Base-by-base conservation (phyloP, 169 alveolate species). In the Theileria parva region DNA sequence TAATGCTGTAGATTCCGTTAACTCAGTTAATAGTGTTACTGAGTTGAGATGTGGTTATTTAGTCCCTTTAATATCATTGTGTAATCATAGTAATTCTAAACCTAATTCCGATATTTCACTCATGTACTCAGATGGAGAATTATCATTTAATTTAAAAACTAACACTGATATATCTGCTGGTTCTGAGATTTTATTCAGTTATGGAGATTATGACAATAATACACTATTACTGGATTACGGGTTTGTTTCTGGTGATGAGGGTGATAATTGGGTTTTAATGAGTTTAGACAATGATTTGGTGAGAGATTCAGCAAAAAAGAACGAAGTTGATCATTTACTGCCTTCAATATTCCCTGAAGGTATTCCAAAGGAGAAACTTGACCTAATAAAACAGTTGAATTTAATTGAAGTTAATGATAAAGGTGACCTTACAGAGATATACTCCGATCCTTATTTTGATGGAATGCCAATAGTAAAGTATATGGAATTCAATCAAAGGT, bases 341-440 rank as follows among this genome's bases (percentile, higher is more conserved):
- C 91, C 91, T 9, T 32, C 76, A 37, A 50, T 61, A 39, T 85
- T 66, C 53, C 91, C 91, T 11, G 77, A 75, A 21, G 91, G 91
- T 3, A 21, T 85, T 32, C 77, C 91, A 34, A 34, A 27, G 50
- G 91, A 85, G 44, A 85, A 85, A 48, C 44, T 73, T n/a, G 79
- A 48, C 12, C 65, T 78, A 12, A 25, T 85, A 57, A 48, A 39
- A 17, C 23, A 60, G 72, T 12, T 85, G 19, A 78, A 78, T 39
- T n/a, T 85, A 65, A 23, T 85, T 21, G 84, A 85, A 37, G 73
- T 77, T 2, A 74, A 79, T 0, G 73, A 65, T n/a, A 74, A 78
- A 51, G 65, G 57, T 17, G 79, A 64, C 30, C 63, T 70, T 50
- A 55, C 68, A n/a, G 64, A 19, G 5, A 53, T 85, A 19, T 85